Evolutionary conservation across 2,329 filamentous ascomycete species (phyloP).

Genomic region (Botrytis hyacinthi): DNA sequence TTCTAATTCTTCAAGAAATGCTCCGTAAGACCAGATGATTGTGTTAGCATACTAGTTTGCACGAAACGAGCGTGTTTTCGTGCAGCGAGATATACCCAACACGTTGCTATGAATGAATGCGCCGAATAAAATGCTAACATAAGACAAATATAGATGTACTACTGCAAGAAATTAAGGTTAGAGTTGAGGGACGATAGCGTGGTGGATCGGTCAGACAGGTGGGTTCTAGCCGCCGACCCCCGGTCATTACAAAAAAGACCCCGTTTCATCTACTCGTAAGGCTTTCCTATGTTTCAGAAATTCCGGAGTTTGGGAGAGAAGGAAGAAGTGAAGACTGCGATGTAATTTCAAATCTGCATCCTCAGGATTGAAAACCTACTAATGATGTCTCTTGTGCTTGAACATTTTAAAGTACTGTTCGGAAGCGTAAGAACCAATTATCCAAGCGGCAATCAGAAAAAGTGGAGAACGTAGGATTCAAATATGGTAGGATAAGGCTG

Average conservation of each 20-base stretch:
- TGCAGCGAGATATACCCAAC: not conserved
- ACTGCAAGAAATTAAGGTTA: not conserved
- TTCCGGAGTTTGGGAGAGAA: not conserved
- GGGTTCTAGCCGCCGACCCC: not conserved
- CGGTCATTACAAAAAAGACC: not conserved
- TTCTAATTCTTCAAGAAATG: not conserved
- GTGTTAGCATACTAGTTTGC: not conserved
- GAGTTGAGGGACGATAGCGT: not conserved
- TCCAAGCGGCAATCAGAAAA: not conserved
- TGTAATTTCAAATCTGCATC: not conserved
- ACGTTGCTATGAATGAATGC: not conserved
- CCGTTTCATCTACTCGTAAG: not conserved
- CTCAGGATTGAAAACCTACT: not conserved
- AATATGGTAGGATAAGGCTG: not conserved
- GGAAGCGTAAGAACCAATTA: not conserved
- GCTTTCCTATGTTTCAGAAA: not conserved
- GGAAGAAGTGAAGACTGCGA: not conserved
- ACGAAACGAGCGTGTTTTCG: not conserved
- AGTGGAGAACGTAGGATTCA: not conserved
- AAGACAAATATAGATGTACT: not conserved
- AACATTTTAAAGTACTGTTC: not conserved
- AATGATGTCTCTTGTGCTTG: not conserved
- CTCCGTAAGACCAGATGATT: not conserved
- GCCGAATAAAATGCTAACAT: not conserved
- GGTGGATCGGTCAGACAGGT: not conserved